Evolutionary conservation across 768 basidiomycete genomes (phyloP).

Genomic region (Exsudoporus frostii): DNA sequence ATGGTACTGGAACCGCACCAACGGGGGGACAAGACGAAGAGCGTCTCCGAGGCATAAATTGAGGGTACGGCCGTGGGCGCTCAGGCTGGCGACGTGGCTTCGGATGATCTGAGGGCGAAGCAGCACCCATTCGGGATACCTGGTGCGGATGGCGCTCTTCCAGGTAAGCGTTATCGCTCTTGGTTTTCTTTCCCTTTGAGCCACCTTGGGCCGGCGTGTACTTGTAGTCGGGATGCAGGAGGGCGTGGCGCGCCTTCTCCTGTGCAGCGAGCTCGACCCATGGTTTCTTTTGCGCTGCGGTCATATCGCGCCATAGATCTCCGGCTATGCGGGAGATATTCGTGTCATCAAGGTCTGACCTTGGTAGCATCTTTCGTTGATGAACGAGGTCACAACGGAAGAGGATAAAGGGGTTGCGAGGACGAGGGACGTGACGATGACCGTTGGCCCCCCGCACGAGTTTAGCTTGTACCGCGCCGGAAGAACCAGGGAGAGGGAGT

Average conservation of each 20-base stretch:
- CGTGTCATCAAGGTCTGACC: slow-evolving; percentile 61
- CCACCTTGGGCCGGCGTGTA: slow-evolving; percentile 33
- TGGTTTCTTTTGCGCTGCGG: slow-evolving; percentile 40
- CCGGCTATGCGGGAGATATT: slow-evolving; percentile 69
- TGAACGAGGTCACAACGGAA: slow-evolving; percentile 73
- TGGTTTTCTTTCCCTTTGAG: slow-evolving; percentile 22
- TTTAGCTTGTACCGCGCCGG: slow-evolving; percentile 17
- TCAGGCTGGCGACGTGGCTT: slow-evolving; percentile 10
- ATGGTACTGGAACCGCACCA: slow-evolving; percentile 31
- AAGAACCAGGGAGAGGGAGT: slow-evolving; percentile 28
- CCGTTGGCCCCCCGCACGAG: slow-evolving; percentile 16
- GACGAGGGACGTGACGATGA: slow-evolving; percentile 59
- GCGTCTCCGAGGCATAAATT: slow-evolving; percentile 27
- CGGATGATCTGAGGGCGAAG: background rate
- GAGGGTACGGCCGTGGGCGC: slow-evolving; percentile 25
- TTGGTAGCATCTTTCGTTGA: slow-evolving; percentile 52
- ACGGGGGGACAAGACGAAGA: slow-evolving; percentile 42
- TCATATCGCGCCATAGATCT: slow-evolving; percentile 61
- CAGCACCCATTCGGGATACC: slow-evolving; percentile 1
- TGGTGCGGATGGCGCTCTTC: slow-evolving; percentile 13
- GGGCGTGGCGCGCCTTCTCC: slow-evolving; percentile 45
- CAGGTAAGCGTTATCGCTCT: slow-evolving; percentile 1
- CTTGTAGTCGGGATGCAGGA: slow-evolving; percentile 43
- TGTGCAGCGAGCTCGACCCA: slow-evolving; percentile 49
- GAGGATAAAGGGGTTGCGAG: slow-evolving; percentile 77